Conservation (phyloP, 495 filamentous ascomycete genomes). For the Hypoxylon subgilvum region DNA sequence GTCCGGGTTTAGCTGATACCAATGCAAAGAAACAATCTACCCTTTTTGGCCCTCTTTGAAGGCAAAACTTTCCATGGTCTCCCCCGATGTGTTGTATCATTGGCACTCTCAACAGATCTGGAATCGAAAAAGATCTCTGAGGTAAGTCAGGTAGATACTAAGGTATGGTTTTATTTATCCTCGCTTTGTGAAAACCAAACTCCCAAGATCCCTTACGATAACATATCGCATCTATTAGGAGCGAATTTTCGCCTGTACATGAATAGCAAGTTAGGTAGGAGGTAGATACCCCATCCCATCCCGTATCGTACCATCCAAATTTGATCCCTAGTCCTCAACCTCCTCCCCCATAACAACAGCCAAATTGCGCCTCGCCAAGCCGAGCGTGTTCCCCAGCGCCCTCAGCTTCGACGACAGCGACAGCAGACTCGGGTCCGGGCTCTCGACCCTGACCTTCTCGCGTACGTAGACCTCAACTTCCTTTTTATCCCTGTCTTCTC, state of each 20-base stretch:
- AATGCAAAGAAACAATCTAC: slow-evolving; percentile 26
- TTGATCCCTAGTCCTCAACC: slow-evolving; percentile 34
- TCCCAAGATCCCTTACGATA: no score
- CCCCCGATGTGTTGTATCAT: no score
- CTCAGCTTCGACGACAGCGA: slow-evolving; percentile 86
- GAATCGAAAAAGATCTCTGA: no score
- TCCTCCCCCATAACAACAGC: slow-evolving; percentile 79
- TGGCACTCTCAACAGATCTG: no score
- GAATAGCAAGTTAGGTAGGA: no score
- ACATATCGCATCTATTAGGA: no score
- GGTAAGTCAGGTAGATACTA: no score
- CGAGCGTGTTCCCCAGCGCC: slow-evolving; percentile 76
- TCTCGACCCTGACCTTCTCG: slow-evolving; percentile 91
- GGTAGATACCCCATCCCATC: no score
- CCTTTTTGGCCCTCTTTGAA: not conserved
- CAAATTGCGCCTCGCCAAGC: slow-evolving; percentile 70
- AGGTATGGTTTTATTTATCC: no score
- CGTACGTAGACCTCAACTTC: slow-evolving; percentile 74
- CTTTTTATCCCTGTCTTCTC: slow-evolving; percentile 1
- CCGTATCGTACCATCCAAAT: not conserved
- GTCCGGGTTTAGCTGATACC: slow-evolving; percentile 14
- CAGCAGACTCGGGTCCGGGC: slow-evolving; percentile 86
- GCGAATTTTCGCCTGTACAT: no score
- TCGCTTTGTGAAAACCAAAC: no score
- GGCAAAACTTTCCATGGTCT: no score